Percentiles rank a stretch among this genome's conserved stretches.
Evolutionary conservation across 2,329 filamentous ascomycete genomes (phyloP).

Genomic region (Stagonosporopsis tanaceti): DNA sequence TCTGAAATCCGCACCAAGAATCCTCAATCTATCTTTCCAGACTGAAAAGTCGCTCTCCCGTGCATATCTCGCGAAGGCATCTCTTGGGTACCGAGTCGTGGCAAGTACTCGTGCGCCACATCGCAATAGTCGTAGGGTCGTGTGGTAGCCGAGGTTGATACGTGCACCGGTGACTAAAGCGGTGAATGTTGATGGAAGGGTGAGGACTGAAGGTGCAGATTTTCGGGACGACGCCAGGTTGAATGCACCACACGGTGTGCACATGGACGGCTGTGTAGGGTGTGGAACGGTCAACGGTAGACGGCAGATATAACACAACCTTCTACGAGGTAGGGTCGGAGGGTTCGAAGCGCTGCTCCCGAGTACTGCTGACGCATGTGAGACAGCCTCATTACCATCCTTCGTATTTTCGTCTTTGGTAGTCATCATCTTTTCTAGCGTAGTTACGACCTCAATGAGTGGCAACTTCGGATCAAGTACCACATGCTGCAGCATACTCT

Average conservation of each 20-base stretch:
- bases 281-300: not conserved
- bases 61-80: conserved; percentile 19
- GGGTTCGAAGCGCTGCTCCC: not conserved
- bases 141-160: conserved; percentile 24
- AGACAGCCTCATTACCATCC: not conserved
- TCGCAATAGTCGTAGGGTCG: conserved; percentile 17
- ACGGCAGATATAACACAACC: conserved; percentile 1
- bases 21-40: not conserved
- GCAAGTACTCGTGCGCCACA: conserved; percentile 23
- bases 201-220: not conserved
- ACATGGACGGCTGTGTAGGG: not conserved
- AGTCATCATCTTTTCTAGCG: too few species aligned
- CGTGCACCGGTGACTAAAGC: conserved; percentile 24
- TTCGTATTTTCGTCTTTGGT: not conserved
- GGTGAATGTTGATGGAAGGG: conserved; percentile 5
- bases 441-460: too few species aligned
- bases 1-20: not conserved
- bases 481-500: too few species aligned
- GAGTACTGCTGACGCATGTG: not conserved
- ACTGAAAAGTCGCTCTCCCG: conserved; percentile 4
- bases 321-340: not conserved
- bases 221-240: not conserved
- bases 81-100: conserved; percentile 19
- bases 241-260: not conserved
- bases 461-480: too few species aligned